Conservation (phyloP, 768 basidiomycete genomes). For the Paxillus involutus region DNA sequence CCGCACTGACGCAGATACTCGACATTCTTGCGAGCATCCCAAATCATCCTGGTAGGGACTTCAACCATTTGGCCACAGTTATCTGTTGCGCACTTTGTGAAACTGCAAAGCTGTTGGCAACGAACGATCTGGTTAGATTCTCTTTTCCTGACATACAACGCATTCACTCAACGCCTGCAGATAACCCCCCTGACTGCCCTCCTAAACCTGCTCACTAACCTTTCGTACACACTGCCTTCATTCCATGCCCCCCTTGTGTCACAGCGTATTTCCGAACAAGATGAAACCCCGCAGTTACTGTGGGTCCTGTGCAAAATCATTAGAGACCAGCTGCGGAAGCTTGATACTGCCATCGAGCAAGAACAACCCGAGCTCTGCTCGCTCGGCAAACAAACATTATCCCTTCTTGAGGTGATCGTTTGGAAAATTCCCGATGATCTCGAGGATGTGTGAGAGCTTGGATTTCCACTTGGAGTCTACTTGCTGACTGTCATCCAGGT, state of each 20-base stretch:
- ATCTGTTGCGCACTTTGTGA: slow-evolving; percentile 39
- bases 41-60: slow-evolving; percentile 16
- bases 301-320: slow-evolving; percentile 42
- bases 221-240: slow-evolving; percentile 49
- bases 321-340: slow-evolving; percentile 35
- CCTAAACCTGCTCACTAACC: slow-evolving; percentile 49
- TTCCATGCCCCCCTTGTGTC: slow-evolving; percentile 42
- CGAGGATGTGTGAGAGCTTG: slow-evolving; percentile 31
- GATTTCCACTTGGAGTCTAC: neutral
- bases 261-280: slow-evolving; percentile 19
- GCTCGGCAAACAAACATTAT: slow-evolving; percentile 43
- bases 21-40: slow-evolving; percentile 27
- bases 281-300: slow-evolving; percentile 36
- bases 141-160: neutral
- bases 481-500: slow-evolving; percentile 25
- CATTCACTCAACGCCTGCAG: slow-evolving; percentile 32
- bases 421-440: slow-evolving; percentile 46
- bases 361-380: slow-evolving; percentile 21
- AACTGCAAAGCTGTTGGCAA: slow-evolving; percentile 39
- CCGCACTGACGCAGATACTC: slow-evolving; percentile 39
- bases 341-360: slow-evolving; percentile 28
- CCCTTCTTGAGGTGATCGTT: slow-evolving; percentile 54
- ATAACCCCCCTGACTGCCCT: slow-evolving; percentile 46
- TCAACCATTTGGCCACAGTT: slow-evolving; percentile 16
- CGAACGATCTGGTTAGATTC: slow-evolving; percentile 41